phyloP scores from a whole-genome alignment of 2,329 filamentous ascomycete species.

The Lachnellula cervina region DNA sequence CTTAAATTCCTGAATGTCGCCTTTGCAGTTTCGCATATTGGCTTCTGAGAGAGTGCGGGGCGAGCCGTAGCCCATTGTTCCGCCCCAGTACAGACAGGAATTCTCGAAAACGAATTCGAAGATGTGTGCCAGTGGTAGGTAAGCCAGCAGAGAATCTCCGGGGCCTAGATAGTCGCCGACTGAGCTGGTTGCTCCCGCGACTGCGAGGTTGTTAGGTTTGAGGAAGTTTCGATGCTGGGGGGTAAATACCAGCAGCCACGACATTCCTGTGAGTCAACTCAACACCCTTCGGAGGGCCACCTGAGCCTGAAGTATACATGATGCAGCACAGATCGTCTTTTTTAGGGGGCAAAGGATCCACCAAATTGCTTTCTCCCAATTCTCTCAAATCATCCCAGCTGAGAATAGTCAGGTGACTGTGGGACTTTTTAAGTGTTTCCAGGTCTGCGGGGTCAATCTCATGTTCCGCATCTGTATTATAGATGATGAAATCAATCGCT shows the following conservation, averaged over 20 bases:
- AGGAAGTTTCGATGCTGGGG: not conserved
- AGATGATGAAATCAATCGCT: slow-evolving; percentile 46
- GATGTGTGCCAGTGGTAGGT: slow-evolving; percentile 89
- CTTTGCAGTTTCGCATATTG: slow-evolving; percentile 80
- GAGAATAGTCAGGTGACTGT: slow-evolving; percentile 47
- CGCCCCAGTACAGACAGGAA: slow-evolving; percentile 78
- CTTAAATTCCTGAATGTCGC: slow-evolving; percentile 85
- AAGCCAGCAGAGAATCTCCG: slow-evolving; percentile 75
- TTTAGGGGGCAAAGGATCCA: slow-evolving; percentile 64
- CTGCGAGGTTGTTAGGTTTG: slow-evolving; percentile 32
- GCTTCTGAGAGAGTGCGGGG: slow-evolving; percentile 78
- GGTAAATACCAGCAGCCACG: slow-evolving; percentile 63
- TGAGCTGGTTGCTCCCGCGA: slow-evolving; percentile 72
- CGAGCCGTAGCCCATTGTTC: slow-evolving; percentile 86
- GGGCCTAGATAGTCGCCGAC: slow-evolving; percentile 73
- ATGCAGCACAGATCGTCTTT: slow-evolving; percentile 74
- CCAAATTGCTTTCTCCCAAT: slow-evolving; percentile 52
- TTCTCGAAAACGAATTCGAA: slow-evolving; percentile 94
- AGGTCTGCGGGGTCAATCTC: slow-evolving; percentile 43
- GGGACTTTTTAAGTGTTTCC: slow-evolving; percentile 48
- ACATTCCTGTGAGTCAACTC: slow-evolving; percentile 77
- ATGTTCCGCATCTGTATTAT: slow-evolving; percentile 48
- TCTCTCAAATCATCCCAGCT: slow-evolving; percentile 48
- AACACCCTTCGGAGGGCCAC: slow-evolving; percentile 82
- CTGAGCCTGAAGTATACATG: slow-evolving; percentile 83